These are phyloP conservation scores for Leishmania braziliensis DNA, from an alignment of 208 protist species.

Conservation along the genomic window DNA sequence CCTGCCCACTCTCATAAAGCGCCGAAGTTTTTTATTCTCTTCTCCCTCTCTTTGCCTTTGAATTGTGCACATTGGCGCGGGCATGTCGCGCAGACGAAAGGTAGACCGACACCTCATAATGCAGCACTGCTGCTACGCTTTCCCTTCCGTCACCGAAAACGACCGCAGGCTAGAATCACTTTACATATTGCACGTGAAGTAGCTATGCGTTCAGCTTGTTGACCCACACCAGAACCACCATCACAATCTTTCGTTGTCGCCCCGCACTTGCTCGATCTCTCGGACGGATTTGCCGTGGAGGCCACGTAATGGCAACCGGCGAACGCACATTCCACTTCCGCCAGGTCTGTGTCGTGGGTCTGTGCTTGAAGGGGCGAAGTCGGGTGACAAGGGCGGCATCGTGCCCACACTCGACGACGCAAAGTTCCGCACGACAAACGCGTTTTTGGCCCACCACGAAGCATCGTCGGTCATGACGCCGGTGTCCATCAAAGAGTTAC, in stretches of 20 bases:
- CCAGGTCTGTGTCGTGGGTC: neutral
- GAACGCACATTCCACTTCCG: slow-evolving; percentile 7
- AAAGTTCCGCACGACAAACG: slow-evolving; percentile 54
- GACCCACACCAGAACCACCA: slow-evolving; percentile 50
- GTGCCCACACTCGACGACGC: slow-evolving; percentile 25
- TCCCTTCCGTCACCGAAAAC: neutral
- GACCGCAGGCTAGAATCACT: neutral
- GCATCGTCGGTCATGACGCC: slow-evolving; percentile 42
- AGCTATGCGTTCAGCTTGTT: slow-evolving; percentile 43
- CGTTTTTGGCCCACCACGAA: slow-evolving; percentile 30
- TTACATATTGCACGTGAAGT: neutral
- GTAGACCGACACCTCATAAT: neutral
- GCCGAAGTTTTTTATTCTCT: neutral
- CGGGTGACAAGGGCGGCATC: slow-evolving; percentile 37
- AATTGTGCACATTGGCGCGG: neutral
- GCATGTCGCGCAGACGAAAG: neutral
- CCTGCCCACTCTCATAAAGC: neutral
- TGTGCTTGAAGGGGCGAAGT: slow-evolving; percentile 11
- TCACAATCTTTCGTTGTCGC: slow-evolving; percentile 35
- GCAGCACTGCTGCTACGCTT: neutral
- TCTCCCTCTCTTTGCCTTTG: neutral
- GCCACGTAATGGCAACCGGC: slow-evolving; percentile 38
- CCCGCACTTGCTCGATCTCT: slow-evolving; percentile 34
- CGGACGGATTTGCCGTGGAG: slow-evolving; percentile 28
- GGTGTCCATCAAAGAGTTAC: slow-evolving; percentile 13